phyloP scores from a whole-genome alignment of 192 early-diverging fungal species.

The Linnemannia elongata region DNA sequence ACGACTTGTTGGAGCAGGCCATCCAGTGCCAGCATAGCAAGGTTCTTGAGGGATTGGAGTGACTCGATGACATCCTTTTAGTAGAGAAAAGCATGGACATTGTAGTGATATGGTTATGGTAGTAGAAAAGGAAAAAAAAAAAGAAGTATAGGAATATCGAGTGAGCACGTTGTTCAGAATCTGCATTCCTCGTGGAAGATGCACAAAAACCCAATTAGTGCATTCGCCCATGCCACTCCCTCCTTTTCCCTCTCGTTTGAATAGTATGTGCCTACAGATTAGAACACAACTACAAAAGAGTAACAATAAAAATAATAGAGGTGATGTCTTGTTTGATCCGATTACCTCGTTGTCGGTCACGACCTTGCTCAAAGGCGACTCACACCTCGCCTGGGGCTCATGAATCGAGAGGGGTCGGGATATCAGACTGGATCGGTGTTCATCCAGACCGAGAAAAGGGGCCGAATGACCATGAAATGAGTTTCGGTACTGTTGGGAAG shows the following conservation, averaged over 20 bases:
- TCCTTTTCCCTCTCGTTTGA: background rate
- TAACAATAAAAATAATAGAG: background rate
- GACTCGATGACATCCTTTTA: conserved; percentile 62
- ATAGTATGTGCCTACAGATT: background rate
- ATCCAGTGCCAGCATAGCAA: conserved; percentile 66
- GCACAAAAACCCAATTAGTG: background rate
- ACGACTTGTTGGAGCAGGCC: conserved; percentile 63
- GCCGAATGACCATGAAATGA: conserved; percentile 46
- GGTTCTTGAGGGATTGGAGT: conserved; percentile 63
- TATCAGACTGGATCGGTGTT: conserved; percentile 3
- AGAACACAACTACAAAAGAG: background rate
- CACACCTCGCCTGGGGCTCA: conserved; percentile 13
- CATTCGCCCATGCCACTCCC: background rate
- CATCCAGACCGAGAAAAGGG: conserved; percentile 15
- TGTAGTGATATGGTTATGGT: background rate
- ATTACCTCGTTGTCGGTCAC: conserved; percentile 43
- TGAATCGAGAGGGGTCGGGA: conserved; percentile 17
- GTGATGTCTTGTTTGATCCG: background rate
- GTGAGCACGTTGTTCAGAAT: conserved; percentile 6
- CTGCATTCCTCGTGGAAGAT: background rate
- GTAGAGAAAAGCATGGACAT: background rate
- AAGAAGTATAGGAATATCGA: conserved; percentile 5
- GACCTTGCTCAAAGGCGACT: conserved; percentile 12
- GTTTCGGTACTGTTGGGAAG: conserved; percentile 22
- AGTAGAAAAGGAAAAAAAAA: background rate